Evolutionary conservation across 805 yeast genomes (phyloP).

Genomic region (Huiozyma naganishii): DNA sequence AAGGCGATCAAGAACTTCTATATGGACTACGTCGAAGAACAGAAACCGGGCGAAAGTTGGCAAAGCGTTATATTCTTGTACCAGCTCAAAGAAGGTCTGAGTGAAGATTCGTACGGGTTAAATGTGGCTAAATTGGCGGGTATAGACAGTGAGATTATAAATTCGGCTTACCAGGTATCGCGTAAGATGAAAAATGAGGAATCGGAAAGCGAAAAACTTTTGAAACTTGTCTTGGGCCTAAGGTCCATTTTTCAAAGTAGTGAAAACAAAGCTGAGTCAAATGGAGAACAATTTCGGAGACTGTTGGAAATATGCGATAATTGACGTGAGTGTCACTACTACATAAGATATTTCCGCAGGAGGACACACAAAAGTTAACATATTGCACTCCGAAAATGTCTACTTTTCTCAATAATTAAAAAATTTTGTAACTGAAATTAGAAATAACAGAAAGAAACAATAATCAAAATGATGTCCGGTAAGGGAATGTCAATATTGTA

Average conservation of each 20-base stretch:
- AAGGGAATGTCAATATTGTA: no score
- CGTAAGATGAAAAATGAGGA: constrained; percentile 10
- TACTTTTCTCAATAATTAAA: no score
- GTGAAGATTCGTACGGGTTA: constrained; percentile 66
- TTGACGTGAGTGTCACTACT: neutral
- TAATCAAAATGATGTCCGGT: no score
- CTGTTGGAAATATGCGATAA: neutral
- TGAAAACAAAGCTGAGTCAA: neutral
- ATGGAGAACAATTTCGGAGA: neutral
- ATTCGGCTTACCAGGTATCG: constrained; percentile 32
- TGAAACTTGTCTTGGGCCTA: constrained; percentile 6
- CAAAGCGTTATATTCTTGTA: constrained; percentile 42
- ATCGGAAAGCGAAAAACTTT: constrained; percentile 1
- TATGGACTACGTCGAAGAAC: constrained; percentile 50
- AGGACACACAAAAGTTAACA: no score
- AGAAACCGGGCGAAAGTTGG: constrained; percentile 28
- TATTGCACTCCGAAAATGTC: no score
- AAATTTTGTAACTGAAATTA: no score
- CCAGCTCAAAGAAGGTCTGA: constrained; percentile 37
- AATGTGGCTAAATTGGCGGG: constrained; percentile 76
- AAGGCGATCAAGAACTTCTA: constrained; percentile 47
- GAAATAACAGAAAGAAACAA: neutral
- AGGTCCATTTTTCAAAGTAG: constrained; percentile 3
- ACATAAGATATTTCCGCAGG: no score
- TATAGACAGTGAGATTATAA: constrained; percentile 38